Evolutionary conservation across 106 monocot genomes (phyloP), one percentile per base, ranked within the genome.

Genomic region (Dactylorhiza incarnata): DNA sequence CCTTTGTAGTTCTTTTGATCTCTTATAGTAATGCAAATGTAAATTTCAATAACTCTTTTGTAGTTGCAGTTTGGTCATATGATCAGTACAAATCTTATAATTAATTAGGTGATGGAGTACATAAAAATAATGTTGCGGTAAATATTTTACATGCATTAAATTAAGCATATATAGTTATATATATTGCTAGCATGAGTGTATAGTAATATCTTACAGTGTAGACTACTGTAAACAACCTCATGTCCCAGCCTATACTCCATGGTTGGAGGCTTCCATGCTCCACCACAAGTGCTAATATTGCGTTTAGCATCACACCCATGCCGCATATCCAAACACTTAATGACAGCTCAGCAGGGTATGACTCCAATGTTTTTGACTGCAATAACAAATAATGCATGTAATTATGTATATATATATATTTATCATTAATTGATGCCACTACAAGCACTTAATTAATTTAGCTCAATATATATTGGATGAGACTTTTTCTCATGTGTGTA

Each of bases 331-430:
- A 69, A 45, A 16, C 13, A 16, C 24, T 45, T 46, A 69, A 16
- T 15, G 69, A 69, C 45, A 69, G 69, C 25, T 69, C 69, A 25
- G 43, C 69, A 45, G 69, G 69, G n/a, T 45, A 45, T n/a, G 17
- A 16, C 45, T 45, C 45, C 69, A 69, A 45, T 7, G 69, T 69
- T 17, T 69, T 69, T n/a, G 43, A 45, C 69, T 69, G 43, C 58
- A 58, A 20, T 26, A 63, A 66, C 5, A 66, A 29, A 66, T 2
- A 66, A 52, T 11, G 52, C 7, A 15, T 52, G 13, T 11, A 11
- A 29, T 22, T 24, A 26, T 12, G 23, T 24, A 25, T 5, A 62
- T 4, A 23, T 1, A 23, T 62, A 62, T 6, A 25, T 23, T 23
- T 11, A 29, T 66, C 4, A 59, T 59, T 3, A 14, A 52, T 0